phyloP scores from a whole-genome alignment of 495 filamentous ascomycete genomes.

The Clavariopsis aquatica region DNA sequence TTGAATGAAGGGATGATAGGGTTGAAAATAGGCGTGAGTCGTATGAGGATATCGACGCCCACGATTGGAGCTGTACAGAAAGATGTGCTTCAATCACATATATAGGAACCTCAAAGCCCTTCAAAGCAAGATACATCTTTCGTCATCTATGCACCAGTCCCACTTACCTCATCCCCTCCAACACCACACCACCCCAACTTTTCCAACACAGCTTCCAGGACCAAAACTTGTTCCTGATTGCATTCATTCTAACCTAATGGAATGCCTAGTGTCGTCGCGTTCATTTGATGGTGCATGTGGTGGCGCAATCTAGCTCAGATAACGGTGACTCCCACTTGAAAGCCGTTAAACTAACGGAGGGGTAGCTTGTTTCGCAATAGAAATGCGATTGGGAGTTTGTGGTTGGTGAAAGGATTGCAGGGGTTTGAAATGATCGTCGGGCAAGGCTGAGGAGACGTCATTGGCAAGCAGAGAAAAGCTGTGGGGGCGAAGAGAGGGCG shows the following conservation, averaged over 20 bases:
- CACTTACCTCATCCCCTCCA: not conserved
- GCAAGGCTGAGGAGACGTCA: too few species aligned
- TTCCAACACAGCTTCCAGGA: not conserved
- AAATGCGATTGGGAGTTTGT: not conserved
- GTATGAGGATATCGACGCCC: too few species aligned
- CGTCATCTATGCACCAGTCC: not conserved
- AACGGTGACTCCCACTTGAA: constrained; percentile 1
- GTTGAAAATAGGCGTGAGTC: too few species aligned
- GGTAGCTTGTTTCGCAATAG: constrained; percentile 15
- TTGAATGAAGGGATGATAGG: too few species aligned
- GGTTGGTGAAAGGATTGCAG: not conserved
- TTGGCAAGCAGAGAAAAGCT: too few species aligned
- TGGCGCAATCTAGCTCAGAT: not conserved
- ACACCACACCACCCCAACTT: not conserved
- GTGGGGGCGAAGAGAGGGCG: too few species aligned
- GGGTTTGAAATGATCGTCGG: too few species aligned
- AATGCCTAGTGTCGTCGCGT: not conserved
- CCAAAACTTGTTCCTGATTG: constrained; percentile 21
- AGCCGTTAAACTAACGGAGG: constrained; percentile 7
- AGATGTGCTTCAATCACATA: too few species aligned
- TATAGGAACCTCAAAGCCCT: not conserved
- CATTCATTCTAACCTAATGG: not conserved
- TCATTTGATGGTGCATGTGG: not conserved
- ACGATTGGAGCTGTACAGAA: too few species aligned
- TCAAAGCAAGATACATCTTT: not conserved